Percentiles rank a stretch among this genome's conserved stretches.
Conservation (phyloP, 805 yeast species). For the Jamesozyma piceae region DNA sequence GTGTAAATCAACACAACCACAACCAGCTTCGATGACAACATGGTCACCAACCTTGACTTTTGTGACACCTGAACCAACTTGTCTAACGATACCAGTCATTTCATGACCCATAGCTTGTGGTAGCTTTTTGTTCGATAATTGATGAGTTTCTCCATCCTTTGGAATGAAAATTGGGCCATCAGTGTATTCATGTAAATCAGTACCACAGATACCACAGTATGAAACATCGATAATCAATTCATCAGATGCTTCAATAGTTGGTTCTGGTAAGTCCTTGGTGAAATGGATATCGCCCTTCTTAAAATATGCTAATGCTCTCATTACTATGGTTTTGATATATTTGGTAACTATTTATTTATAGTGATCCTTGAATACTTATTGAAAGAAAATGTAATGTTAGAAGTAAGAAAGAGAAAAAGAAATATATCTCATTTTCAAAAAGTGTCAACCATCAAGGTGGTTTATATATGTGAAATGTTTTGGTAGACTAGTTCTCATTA, state of each 20-base stretch:
- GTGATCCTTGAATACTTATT: too few species aligned
- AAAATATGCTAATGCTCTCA: slow-evolving; percentile 41
- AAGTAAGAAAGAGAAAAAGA: too few species aligned
- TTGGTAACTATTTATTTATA: not conserved
- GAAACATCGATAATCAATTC: slow-evolving; percentile 37
- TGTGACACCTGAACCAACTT: slow-evolving; percentile 39
- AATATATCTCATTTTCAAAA: too few species aligned
- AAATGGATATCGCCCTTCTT: slow-evolving; percentile 38
- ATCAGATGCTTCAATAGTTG: slow-evolving; percentile 28
- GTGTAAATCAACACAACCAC: slow-evolving; percentile 41
- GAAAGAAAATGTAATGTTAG: too few species aligned
- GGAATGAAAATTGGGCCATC: slow-evolving; percentile 53
- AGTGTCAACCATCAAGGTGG: too few species aligned
- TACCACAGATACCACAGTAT: slow-evolving; percentile 54
- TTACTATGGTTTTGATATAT: too few species aligned
- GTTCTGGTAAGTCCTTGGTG: slow-evolving; percentile 30
- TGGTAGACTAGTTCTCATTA: too few species aligned
- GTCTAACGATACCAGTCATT: slow-evolving; percentile 37
- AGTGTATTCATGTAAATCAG: slow-evolving; percentile 47
- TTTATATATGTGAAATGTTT: not conserved
- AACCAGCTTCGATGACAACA: slow-evolving; percentile 55
- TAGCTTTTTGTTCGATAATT: slow-evolving; percentile 32
- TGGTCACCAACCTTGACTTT: slow-evolving; percentile 44
- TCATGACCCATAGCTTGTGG: slow-evolving; percentile 49
- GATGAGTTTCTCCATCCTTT: slow-evolving; percentile 29